Conservation (phyloP, 2,329 filamentous ascomycete genomes). For the Aspergillus terreus region DNA sequence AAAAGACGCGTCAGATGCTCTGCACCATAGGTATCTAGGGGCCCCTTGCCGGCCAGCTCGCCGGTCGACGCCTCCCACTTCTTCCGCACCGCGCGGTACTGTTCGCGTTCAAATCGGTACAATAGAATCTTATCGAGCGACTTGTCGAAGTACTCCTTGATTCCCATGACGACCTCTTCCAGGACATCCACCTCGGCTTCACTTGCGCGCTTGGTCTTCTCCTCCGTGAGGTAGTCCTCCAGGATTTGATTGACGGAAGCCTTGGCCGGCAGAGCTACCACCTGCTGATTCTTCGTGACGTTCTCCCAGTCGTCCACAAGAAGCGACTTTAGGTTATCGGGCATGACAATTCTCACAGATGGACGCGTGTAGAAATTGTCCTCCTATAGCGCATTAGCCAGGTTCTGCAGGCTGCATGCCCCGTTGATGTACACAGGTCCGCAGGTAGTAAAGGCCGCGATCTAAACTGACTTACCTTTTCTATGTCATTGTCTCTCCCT, state of each 20-base stretch:
- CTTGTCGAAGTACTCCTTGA: slow-evolving; percentile 93
- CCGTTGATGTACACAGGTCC: neutral
- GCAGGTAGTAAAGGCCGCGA: neutral
- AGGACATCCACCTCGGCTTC: slow-evolving; percentile 74
- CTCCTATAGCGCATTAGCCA: slow-evolving; percentile 57
- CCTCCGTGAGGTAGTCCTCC: slow-evolving; percentile 71
- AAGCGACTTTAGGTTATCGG: slow-evolving; percentile 84
- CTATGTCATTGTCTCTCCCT: slow-evolving; percentile 45
- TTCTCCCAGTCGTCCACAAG: slow-evolving; percentile 99
- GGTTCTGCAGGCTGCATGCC: neutral
- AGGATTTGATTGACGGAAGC: slow-evolving; percentile 74
- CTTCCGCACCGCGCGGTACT: slow-evolving; percentile 75
- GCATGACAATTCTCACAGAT: slow-evolving; percentile 79
- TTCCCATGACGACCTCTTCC: slow-evolving; percentile 79
- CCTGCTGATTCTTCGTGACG: slow-evolving; percentile 88
- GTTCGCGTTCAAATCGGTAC: slow-evolving; percentile 88
- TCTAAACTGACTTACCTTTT: slow-evolving; percentile 37
- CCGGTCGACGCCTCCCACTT: slow-evolving; percentile 62
- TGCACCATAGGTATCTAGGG: slow-evolving; percentile 82
- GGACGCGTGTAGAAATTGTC: slow-evolving; percentile 80
- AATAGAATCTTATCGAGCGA: slow-evolving; percentile 81
- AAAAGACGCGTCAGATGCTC: slow-evolving; percentile 88
- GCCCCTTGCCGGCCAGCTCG: slow-evolving; percentile 64
- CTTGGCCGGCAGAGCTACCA: slow-evolving; percentile 77
- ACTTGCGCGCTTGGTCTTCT: slow-evolving; percentile 63